phyloP scores from a whole-genome alignment of 2,329 filamentous ascomycete species.

The Aspergillus texensis region DNA sequence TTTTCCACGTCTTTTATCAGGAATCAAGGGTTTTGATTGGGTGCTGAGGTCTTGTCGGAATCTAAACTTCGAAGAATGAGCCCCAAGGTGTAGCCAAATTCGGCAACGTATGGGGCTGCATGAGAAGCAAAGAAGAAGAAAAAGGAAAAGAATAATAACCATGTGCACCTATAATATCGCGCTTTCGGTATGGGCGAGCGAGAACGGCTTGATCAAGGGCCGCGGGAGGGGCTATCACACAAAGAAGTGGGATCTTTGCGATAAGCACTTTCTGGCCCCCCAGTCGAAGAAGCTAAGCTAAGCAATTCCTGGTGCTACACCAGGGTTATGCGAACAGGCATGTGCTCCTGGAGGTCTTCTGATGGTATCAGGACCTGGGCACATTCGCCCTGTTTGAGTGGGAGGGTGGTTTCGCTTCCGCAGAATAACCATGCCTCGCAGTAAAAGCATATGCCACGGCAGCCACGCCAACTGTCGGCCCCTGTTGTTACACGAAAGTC shows the following conservation, averaged over 20 bases:
- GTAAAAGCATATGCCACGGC: background rate
- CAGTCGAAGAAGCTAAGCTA: background rate
- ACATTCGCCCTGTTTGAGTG: background rate
- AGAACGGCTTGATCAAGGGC: background rate
- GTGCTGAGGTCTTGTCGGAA: slow-evolving; percentile 7
- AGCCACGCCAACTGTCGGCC: background rate
- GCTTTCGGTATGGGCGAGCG: background rate
- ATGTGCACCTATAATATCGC: slow-evolving; percentile 5
- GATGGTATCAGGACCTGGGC: slow-evolving; percentile 6
- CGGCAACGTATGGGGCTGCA: slow-evolving; percentile 12
- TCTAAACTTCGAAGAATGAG: slow-evolving; percentile 14
- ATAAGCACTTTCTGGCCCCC: slow-evolving; percentile 9
- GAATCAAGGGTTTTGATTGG: slow-evolving; percentile 8
- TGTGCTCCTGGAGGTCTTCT: slow-evolving; percentile 13
- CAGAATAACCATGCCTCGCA: background rate
- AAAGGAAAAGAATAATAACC: background rate
- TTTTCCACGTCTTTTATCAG: slow-evolving; percentile 8
- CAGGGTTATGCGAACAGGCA: slow-evolving; percentile 6
- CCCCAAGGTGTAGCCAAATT: slow-evolving; percentile 8
- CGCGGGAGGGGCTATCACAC: background rate
- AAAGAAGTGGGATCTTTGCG: slow-evolving; percentile 5
- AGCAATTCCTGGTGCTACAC: slow-evolving; percentile 10
- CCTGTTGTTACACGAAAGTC: slow-evolving; percentile 11
- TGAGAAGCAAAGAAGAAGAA: slow-evolving; percentile 6
- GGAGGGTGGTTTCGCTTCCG: background rate